Percentiles rank a stretch among this genome's conserved stretches.
phyloP scores from a whole-genome alignment of 805 yeast species.

The Torulaspora franciscae region DNA sequence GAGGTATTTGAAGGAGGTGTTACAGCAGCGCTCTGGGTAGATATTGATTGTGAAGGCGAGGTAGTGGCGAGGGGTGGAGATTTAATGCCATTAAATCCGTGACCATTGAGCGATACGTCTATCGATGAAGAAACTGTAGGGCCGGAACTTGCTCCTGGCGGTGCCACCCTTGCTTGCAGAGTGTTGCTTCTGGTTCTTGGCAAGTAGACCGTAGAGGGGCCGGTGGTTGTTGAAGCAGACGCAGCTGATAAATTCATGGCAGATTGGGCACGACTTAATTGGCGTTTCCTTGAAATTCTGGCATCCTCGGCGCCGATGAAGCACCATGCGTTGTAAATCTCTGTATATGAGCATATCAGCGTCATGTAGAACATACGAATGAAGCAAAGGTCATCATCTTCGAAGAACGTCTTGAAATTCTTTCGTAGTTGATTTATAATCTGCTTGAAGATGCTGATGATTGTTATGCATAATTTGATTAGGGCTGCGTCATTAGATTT shows the following conservation, averaged over 20 bases:
- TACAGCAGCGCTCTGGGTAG: constrained; percentile 4
- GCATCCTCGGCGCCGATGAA: constrained; percentile 23
- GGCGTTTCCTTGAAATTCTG: constrained; percentile 9
- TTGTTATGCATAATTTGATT: constrained; percentile 36
- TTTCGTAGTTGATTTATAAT: constrained; percentile 45
- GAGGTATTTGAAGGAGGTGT: constrained; percentile 14
- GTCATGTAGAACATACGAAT: constrained; percentile 59
- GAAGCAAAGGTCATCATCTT: constrained; percentile 57
- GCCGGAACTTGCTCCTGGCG: constrained; percentile 1
- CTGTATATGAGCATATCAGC: constrained; percentile 58
- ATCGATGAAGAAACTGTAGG: constrained; percentile 1
- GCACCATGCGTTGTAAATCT: constrained; percentile 61
- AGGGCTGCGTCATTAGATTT: constrained; percentile 36
- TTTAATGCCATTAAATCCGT: constrained; percentile 1
- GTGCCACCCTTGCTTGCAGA: constrained; percentile 17
- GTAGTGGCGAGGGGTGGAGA: constrained; percentile 9
- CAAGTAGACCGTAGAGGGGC: constrained; percentile 11
- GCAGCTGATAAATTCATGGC: constrained; percentile 6
- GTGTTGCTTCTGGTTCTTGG: constrained; percentile 28
- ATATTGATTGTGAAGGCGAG: constrained; percentile 11
- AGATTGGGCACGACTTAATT: constrained; percentile 5
- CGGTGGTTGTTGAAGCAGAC: constrained; percentile 1
- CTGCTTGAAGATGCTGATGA: constrained; percentile 46
- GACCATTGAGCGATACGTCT: constrained; percentile 2
- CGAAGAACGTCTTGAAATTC: constrained; percentile 46